Base-by-base conservation (phyloP, 2,329 filamentous ascomycete species). In the Penicillium sp. region DNA sequence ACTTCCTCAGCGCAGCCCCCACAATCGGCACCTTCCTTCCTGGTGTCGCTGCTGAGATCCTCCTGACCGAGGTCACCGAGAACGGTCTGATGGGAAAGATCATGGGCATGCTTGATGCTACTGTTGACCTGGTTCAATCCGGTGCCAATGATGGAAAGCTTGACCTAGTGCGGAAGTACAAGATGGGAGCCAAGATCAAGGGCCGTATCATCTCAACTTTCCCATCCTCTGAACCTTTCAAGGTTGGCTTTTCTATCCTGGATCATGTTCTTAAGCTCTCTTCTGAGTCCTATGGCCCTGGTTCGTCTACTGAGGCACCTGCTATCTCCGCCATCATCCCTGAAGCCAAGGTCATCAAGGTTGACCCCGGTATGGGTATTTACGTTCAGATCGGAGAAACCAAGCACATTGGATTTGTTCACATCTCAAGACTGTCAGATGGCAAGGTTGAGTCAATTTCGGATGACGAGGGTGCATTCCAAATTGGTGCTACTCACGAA, bases 351-450 rank as follows among this genome's bases (percentile, higher is more conserved):
- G 87, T 99, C 8, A 84, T 87, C 52, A 89, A 89, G 64, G 91
- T 97, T 3, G 90, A 96, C 63, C 81, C 87, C 5, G 87, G 88
- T 3, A 84, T 93, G 58, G 96, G 95, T 52, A 80, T 97, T 2
- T 96, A 96, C 68, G 82, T 93, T 16, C 85, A 90, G 64, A 76
- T 93, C 26, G 87, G 87, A 2, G 76, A 88, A 6, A 79, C 84
- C 42, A 84, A 87, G 29, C 68, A 76, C 26, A 80, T 93, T n/a
- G 91, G 91, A 10, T 99, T 97, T 69, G 92, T 96, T 22, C 95
- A 99, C 74, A 96, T 99, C 63, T 99, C 95, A 1, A 86, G 90
- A 62, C 84, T 99, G 59, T 90, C 93, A 57, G 93, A 99, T 72
- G 88, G 89, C 64, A 96, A 95, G 73, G 84, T 97, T 52, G 95